Evolutionary conservation across 257 asterid species (phyloP), one percentile per base, ranked within the genome.

Genomic region (Lycium barbarum): DNA sequence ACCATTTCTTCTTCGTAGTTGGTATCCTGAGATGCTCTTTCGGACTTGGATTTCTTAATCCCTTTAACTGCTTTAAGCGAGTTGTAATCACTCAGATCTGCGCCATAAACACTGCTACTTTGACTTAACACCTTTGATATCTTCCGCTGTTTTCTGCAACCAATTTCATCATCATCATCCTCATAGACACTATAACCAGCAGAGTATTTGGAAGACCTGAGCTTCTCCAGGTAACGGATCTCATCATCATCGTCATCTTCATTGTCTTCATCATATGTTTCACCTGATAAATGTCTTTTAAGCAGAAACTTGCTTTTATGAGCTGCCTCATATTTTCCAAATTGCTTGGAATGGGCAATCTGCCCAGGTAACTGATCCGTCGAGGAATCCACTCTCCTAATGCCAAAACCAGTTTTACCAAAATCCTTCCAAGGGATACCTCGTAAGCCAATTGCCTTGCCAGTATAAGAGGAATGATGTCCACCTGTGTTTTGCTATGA

Each of bases 371-470:
- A 72, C 84, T 82, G 84, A n/a, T 45, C 92, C 70, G 55, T 54
- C 3, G 86, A 86, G 83, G 88, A 59, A 85, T 87, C 88, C 61
- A 58, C 67, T 83, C 85, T 91, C 22, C 84, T 88, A 79, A 91
- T 63, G 85, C 84, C 79, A 85, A 94, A 91, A 65, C 94, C 96
- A 84, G 84, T 89, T 88, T 84, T 88, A 49, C 92, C 89, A 87
- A 94, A 94, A 86, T 94, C 93, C 88, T 91, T 93, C 97, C 98
- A 94, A 35, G 95, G 97, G 57, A 93, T 88, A 83, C 94, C 97
- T 63, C 86, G 89, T 83, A 94, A 92, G 61, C 88, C 87, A 66
- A 85, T 88, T 87, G 89, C 84, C 51, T 86, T 88, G 62, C 84
- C 88, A 82, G 35, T 81, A 59, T 68, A 33, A 80, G 53, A 67